Evolutionary conservation across 75 land plant genomes (phyloP).

Genomic region (Larix kaempferi): DNA sequence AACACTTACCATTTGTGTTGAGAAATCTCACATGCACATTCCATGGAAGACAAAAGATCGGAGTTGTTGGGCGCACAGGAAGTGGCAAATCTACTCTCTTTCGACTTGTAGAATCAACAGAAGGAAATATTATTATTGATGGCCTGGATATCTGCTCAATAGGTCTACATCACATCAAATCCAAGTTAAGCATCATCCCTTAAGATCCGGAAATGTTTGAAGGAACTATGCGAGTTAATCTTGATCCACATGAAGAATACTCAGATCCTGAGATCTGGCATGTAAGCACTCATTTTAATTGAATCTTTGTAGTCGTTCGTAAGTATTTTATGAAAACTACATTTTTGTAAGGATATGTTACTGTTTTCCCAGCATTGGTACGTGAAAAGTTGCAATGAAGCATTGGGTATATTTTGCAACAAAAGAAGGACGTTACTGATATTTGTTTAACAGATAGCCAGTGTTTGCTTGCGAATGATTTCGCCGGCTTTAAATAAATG

Average conservation of each 20-base stretch:
- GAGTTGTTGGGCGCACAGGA: constrained; percentile 91
- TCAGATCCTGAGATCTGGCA: constrained; percentile 71
- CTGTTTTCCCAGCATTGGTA: too few relatives aligned
- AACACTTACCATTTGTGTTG: constrained; percentile 69
- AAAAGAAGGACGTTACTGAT: background rate
- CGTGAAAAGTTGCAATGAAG: too few relatives aligned
- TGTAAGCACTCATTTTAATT: too few relatives aligned
- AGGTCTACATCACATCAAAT: constrained; percentile 80
- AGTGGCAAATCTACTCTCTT: constrained; percentile 95
- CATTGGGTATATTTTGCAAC: background rate
- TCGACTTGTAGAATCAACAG: constrained; percentile 79
- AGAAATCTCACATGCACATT: constrained; percentile 75
- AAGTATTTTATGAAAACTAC: too few relatives aligned
- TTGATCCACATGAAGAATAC: constrained; percentile 75
- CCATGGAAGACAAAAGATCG: constrained; percentile 77
- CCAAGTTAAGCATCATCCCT: constrained; percentile 84
- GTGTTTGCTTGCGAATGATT: constrained; percentile 1
- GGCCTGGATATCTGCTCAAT: constrained; percentile 65
- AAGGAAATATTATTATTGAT: constrained; percentile 79
- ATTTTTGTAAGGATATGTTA: too few relatives aligned
- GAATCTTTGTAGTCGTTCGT: too few relatives aligned
- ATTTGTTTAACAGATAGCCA: background rate
- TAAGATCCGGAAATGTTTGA: constrained; percentile 93
- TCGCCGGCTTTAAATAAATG: constrained; percentile 46
- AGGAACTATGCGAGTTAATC: constrained; percentile 76